Evolutionary conservation across 2,329 filamentous ascomycete genomes (phyloP).

Genomic region (Tolypocladium capitatum): DNA sequence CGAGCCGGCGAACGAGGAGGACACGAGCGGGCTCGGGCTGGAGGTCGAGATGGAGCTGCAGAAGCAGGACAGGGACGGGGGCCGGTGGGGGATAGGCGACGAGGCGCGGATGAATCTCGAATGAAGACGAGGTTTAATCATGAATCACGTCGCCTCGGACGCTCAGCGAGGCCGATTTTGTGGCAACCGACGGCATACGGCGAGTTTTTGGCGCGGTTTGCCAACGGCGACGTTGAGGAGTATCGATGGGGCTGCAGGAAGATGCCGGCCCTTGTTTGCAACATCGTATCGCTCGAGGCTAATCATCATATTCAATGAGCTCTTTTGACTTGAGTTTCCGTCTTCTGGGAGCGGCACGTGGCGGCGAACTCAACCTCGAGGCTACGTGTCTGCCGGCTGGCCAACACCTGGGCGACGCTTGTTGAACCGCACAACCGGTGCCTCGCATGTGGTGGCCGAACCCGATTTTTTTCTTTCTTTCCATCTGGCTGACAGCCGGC

Average conservation of each 20-base stretch:
- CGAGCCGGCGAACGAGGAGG: constrained; percentile 30
- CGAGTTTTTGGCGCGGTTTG: background rate
- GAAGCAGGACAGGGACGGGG: constrained; percentile 39
- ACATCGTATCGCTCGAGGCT: background rate
- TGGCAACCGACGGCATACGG: background rate
- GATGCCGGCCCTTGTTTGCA: background rate
- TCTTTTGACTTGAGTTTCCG: no score
- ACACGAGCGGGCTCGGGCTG: constrained; percentile 25
- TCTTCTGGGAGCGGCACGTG: background rate
- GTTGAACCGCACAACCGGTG: no score
- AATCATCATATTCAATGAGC: no score
- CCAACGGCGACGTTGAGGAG: background rate
- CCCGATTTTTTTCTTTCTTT: no score
- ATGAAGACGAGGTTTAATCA: constrained; percentile 20
- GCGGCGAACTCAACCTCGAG: no score
- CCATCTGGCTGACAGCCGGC: no score
- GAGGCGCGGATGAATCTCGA: constrained; percentile 76
- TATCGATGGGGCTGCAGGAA: background rate
- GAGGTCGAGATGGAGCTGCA: constrained; percentile 39
- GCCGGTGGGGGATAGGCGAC: constrained; percentile 68
- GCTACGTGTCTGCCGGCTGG: no score
- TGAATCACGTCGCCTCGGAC: background rate
- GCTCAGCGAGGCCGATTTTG: background rate
- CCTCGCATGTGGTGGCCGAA: no score
- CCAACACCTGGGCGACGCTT: no score